A percentile compares a stretch with the other conserved stretches of the same genome.
Conservation (phyloP, 2,329 filamentous ascomycete species). For the Botrytis hyacinthi region DNA sequence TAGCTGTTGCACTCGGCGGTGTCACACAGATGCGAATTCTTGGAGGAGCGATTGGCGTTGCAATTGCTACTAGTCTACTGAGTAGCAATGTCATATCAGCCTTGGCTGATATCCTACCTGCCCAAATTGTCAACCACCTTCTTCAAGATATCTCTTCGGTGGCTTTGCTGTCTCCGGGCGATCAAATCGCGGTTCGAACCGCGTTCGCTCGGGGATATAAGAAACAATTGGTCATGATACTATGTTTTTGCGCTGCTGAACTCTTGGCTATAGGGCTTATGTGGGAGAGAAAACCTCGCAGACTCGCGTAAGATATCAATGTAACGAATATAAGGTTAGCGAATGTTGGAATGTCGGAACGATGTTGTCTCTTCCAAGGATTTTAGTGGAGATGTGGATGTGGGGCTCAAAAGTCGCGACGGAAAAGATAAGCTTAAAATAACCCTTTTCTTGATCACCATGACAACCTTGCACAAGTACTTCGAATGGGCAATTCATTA, state of each 20-base stretch:
- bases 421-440: background rate
- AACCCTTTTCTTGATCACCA: background rate
- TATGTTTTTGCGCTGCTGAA: background rate
- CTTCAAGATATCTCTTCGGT: background rate
- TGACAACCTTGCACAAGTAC: background rate
- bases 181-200: background rate
- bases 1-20: constrained; percentile 21
- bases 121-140: background rate
- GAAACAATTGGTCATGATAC: background rate
- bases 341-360: no score
- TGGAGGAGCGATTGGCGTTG: constrained; percentile 57
- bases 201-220: background rate
- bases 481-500: background rate
- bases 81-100: constrained; percentile 39
- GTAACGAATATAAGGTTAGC: background rate
- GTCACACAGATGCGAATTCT: constrained; percentile 58
- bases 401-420: no score
- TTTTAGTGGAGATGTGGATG: no score
- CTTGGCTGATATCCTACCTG: background rate
- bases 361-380: no score
- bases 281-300: background rate
- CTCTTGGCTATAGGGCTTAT: background rate
- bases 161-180: background rate
- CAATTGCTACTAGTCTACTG: constrained; percentile 57
- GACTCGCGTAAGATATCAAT: background rate